Evolutionary conservation across 768 basidiomycete genomes (phyloP).

Genomic region (Austroboletus eburneus): DNA sequence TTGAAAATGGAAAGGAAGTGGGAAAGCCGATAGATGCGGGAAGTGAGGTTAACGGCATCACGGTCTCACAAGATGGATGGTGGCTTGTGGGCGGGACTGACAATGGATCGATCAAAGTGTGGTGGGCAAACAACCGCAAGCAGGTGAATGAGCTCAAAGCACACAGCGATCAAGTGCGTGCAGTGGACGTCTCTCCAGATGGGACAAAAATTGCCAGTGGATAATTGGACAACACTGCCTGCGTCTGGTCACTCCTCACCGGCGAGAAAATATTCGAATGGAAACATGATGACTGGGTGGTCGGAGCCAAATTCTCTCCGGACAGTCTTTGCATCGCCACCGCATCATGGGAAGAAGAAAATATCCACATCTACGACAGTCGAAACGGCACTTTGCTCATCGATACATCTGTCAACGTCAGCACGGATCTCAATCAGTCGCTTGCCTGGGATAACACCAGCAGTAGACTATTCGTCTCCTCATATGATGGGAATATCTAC

Average conservation of each 20-base stretch:
- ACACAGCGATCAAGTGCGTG: background rate
- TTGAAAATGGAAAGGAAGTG: background rate
- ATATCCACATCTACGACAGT: background rate
- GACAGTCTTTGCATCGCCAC: background rate
- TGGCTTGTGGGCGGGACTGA: background rate
- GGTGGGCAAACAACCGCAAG: background rate
- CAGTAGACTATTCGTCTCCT: background rate
- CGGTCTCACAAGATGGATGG: background rate
- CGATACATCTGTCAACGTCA: background rate
- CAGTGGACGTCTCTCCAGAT: background rate
- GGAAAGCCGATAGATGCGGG: background rate
- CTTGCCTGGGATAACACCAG: background rate
- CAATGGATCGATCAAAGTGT: background rate
- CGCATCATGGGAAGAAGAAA: background rate
- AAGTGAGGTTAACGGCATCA: background rate
- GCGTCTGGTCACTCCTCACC: background rate
- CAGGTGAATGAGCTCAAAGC: background rate
- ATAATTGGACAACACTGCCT: background rate
- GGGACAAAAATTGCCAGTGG: background rate
- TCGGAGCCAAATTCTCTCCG: background rate
- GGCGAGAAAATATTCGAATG: background rate
- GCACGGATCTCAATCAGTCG: background rate
- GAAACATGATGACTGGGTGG: background rate
- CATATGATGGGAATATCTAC: background rate
- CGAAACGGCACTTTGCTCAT: background rate